A percentile compares a stretch with the other conserved stretches of the same genome.
Conservation (phyloP, 768 basidiomycete genomes). For the Amylocystis lapponica region DNA sequence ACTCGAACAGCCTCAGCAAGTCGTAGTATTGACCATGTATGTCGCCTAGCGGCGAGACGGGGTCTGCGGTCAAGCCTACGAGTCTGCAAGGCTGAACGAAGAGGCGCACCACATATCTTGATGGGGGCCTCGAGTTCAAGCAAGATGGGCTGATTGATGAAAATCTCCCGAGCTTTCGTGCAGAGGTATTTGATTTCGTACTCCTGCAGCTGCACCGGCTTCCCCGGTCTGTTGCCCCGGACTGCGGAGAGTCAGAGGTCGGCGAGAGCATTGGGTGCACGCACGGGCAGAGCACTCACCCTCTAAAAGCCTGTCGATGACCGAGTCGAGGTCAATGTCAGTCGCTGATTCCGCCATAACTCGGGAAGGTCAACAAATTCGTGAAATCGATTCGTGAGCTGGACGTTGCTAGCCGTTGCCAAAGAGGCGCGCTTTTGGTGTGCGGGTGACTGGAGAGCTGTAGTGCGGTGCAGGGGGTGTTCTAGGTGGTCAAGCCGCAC, state of each 20-base stretch:
- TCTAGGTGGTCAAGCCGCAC: not conserved
- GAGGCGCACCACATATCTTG: constrained; percentile 92
- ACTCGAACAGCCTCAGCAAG: constrained; percentile 95
- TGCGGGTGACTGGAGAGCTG: constrained; percentile 3
- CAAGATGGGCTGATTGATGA: constrained; percentile 97
- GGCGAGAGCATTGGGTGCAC: constrained; percentile 10
- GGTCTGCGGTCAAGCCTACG: not conserved
- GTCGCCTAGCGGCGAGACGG: constrained; percentile 71
- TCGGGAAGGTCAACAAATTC: constrained; percentile 15
- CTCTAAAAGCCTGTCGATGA: constrained; percentile 97
- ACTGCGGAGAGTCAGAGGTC: constrained; percentile 42
- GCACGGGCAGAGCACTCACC: constrained; percentile 49
- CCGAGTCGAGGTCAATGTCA: constrained; percentile 98
- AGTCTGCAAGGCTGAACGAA: constrained; percentile 3
- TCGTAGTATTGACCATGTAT: constrained; percentile 99
- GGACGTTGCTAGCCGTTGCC: constrained; percentile 11
- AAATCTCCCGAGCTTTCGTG: constrained; percentile 97
- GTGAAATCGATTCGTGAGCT: constrained; percentile 19
- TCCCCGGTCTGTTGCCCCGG: constrained; percentile 96
- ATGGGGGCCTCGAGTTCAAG: constrained; percentile 98
- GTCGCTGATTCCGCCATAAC: constrained; percentile 74
- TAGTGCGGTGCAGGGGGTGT: not conserved
- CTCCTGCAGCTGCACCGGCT: constrained; percentile 95
- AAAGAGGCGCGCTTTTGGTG: constrained; percentile 12
- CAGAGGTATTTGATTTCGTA: constrained; percentile 99